Evolutionary conservation across 2,329 filamentous ascomycete genomes (phyloP).

Genomic region (Penicillium sp.): DNA sequence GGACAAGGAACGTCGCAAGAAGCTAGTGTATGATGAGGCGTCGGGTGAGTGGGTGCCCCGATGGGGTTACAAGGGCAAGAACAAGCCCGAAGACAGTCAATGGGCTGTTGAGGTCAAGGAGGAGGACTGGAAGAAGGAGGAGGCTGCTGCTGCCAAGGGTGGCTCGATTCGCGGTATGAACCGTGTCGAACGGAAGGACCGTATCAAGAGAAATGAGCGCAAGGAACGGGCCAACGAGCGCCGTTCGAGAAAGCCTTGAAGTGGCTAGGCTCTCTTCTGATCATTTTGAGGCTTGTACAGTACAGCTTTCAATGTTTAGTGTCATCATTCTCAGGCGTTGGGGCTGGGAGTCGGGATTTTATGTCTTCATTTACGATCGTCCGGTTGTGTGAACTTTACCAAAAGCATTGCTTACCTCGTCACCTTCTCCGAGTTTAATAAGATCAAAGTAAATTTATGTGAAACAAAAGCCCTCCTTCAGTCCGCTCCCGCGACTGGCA

Average conservation of each 20-base stretch:
- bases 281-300: constrained; percentile 8
- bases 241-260: constrained; percentile 35
- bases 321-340: constrained; percentile 20
- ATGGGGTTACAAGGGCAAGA: constrained; percentile 91
- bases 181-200: constrained; percentile 62
- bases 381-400: constrained; percentile 12
- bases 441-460: too few relatives aligned
- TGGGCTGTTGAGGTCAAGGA: constrained; percentile 92
- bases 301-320: constrained; percentile 3
- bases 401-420: constrained; percentile 20
- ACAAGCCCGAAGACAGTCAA: constrained; percentile 74
- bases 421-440: neutral
- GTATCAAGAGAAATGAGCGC: constrained; percentile 58
- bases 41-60: constrained; percentile 84
- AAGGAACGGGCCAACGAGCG: constrained; percentile 62
- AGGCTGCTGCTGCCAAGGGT: constrained; percentile 49
- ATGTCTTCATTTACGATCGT: constrained; percentile 15
- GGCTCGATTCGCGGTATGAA: constrained; percentile 60
- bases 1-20: constrained; percentile 56
- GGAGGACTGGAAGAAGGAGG: constrained; percentile 65
- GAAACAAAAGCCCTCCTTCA: too few relatives aligned
- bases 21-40: constrained; percentile 78
- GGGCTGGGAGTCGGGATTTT: constrained; percentile 20
- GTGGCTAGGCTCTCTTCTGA: constrained; percentile 13
- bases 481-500: too few relatives aligned